Percentiles rank a stretch among this genome's conserved stretches.
phyloP scores from a whole-genome alignment of 768 basidiomycete species.

The Leucocoprinus birnbaumii region DNA sequence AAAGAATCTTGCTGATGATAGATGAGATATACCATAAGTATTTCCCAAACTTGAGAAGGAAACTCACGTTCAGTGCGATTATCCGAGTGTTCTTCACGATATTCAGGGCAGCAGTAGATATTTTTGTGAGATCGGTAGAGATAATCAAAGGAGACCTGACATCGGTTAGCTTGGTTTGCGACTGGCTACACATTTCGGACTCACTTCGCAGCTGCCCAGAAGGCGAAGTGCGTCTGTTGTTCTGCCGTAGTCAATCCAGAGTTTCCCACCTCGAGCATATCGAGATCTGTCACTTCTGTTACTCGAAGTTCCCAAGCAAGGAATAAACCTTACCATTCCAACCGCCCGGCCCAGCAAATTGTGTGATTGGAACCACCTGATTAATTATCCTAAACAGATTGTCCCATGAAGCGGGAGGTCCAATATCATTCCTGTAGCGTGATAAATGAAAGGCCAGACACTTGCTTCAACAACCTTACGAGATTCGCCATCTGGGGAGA shows the following conservation, averaged over 20 bases:
- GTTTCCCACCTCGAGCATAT: constrained; percentile 54
- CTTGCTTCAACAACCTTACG: constrained; percentile 24
- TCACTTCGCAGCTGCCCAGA: constrained; percentile 52
- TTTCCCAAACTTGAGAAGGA: background rate
- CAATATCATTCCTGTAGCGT: constrained; percentile 40
- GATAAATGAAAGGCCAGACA: background rate
- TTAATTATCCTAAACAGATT: constrained; percentile 49
- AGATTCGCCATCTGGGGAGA: constrained; percentile 37
- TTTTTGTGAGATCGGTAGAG: constrained; percentile 37
- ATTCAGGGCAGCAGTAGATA: constrained; percentile 28
- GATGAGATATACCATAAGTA: background rate
- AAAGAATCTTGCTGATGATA: constrained; percentile 39
- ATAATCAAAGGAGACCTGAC: constrained; percentile 40
- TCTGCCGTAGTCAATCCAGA: constrained; percentile 36
- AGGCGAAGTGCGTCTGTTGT: constrained; percentile 46
- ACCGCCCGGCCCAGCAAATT: constrained; percentile 42
- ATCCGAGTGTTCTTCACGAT: constrained; percentile 40
- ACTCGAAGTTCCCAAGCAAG: background rate
- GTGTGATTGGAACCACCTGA: constrained; percentile 47
- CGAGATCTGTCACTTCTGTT: constrained; percentile 33
- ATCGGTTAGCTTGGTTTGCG: background rate
- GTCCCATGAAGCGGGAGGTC: constrained; percentile 44
- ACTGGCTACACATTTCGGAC: background rate
- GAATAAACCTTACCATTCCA: constrained; percentile 32
- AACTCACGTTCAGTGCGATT: constrained; percentile 40